These are phyloP conservation scores for Diaporthe helianthi DNA, from an alignment of 2,329 filamentous ascomycete species.

Conservation along the genomic window DNA sequence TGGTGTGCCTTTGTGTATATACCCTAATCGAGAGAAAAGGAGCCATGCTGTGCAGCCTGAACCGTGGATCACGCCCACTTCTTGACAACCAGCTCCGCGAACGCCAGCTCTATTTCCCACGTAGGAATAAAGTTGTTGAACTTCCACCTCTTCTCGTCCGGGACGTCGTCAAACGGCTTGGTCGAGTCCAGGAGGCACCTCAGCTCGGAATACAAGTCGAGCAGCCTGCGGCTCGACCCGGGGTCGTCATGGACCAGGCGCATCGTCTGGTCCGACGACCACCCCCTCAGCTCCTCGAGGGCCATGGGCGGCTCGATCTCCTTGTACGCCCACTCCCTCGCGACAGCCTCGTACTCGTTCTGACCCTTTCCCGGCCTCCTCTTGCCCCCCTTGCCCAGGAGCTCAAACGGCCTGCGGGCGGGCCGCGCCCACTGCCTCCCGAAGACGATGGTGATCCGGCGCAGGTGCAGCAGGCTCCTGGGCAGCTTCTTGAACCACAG, in stretches of 20 bases:
- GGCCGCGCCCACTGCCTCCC: constrained; percentile 8
- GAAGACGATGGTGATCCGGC: constrained; percentile 10
- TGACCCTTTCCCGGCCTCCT: neutral
- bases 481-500: constrained; percentile 15
- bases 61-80: neutral
- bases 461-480: neutral
- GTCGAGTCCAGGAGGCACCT: constrained; percentile 15
- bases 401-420: neutral
- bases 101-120: constrained; percentile 11
- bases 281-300: constrained; percentile 2
- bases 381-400: neutral
- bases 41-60: neutral
- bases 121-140: constrained; percentile 7
- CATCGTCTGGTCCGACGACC: neutral
- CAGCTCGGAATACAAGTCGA: constrained; percentile 8
- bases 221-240: neutral
- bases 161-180: constrained; percentile 5
- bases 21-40: neutral
- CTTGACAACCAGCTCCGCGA: constrained; percentile 12
- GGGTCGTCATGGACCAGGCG: constrained; percentile 1
- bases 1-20: neutral
- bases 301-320: constrained; percentile 10
- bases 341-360: neutral
- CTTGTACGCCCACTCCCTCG: constrained; percentile 5
- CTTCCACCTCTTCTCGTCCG: constrained; percentile 17